A percentile compares a stretch with the other conserved stretches of the same genome.
phyloP scores from a whole-genome alignment of 2,329 filamentous ascomycete genomes.

The Colletotrichum gloeosporioides region DNA sequence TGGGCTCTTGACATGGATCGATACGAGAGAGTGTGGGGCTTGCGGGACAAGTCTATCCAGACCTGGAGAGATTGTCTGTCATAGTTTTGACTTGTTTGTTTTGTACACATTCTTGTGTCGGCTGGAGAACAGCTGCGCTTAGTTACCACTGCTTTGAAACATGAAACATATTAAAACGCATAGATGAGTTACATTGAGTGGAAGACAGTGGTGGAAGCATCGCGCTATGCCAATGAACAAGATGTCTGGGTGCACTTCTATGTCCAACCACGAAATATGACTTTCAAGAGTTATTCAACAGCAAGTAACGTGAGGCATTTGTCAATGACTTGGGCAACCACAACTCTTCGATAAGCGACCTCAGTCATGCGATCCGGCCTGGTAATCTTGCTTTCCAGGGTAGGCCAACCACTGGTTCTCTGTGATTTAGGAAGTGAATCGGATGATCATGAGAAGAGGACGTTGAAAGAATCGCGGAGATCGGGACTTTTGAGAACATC shows the following conservation, averaged over 20 bases:
- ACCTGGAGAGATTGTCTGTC: accelerated
- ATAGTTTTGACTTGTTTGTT: background rate
- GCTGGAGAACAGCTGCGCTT: background rate
- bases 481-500: background rate
- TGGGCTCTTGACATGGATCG: background rate
- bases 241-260: background rate
- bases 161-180: background rate
- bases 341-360: background rate
- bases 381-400: background rate
- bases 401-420: accelerated
- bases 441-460: background rate
- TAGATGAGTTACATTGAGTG: background rate
- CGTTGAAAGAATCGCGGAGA: background rate
- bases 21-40: background rate
- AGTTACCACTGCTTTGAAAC: background rate
- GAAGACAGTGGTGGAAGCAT: background rate
- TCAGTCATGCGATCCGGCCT: background rate
- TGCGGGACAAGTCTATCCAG: background rate
- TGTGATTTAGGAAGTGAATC: background rate
- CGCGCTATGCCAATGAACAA: background rate
- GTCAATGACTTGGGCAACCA: background rate
- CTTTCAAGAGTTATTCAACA: background rate
- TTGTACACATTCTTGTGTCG: background rate
- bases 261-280: background rate
- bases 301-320: background rate